Base-by-base conservation (phyloP, 257 asterid genomes). In the Solanum acaule region DNA sequence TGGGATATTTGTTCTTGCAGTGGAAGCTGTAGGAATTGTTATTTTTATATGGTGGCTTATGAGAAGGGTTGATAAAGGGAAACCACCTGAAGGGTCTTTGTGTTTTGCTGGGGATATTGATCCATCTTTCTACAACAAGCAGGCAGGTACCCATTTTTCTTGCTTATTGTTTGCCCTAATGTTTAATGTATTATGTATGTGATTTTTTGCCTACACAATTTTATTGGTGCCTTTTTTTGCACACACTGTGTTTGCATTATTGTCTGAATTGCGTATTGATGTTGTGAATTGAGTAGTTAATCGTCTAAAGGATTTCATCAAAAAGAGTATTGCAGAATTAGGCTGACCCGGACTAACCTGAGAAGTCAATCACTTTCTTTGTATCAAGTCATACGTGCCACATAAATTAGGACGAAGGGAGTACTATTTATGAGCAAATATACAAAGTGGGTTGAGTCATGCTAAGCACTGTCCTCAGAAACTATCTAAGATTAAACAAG, bases 1-100 rank as follows among this genome's bases (percentile, higher is more conserved):
- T 88, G 99, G 92, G 52, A 83, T 95, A 56, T 85, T 95, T n/a
- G 93, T 92, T 85, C 82, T 97, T n/a, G 96, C 89, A 34, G n/a
- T 92, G 79, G 98, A 97, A 93, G 95, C 88, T 86, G 75, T 88
- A 9, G 95, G 91, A 6, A 34, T 95, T 27, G 89, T 96, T 91
- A 29, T 94, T 61, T 89, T 96, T 81, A 89, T 96, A 33, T 93
- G 94, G 88, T 90, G 93, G 86, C 86, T 97, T 40, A 93, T 89
- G 61, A 90, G 92, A 71, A 95, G 89, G 88, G 78, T 89, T 29
- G 88, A 22, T 71, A 90, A 89, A 88, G 82, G 79, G 38, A 91
- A 90, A 63, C 87, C 87, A 22, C 70, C 88, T 70, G 35, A 88
- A 6, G 78, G 89, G 59, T 84, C 86, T 1, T 9, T 63, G 71